Evolutionary conservation across 2,329 filamentous ascomycete species (phyloP).

Genomic region (Epichloe typhina): DNA sequence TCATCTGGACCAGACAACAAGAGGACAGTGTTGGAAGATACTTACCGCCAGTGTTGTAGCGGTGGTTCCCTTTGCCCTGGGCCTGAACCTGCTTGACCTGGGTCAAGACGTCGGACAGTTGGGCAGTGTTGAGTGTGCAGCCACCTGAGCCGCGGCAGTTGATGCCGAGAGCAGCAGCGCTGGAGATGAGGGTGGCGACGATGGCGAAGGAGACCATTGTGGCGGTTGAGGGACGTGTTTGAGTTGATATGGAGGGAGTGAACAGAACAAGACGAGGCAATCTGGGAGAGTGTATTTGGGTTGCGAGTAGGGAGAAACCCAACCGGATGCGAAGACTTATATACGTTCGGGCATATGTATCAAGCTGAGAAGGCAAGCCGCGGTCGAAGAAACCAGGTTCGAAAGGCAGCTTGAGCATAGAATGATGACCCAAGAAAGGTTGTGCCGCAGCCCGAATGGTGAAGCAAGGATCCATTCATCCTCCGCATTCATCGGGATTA

Average conservation of each 20-base stretch:
- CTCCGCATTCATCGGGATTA: neutral
- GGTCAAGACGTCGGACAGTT: conserved; percentile 4
- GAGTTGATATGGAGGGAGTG: neutral
- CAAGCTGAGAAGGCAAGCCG: too few species aligned
- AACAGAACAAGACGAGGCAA: too few species aligned
- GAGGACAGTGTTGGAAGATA: neutral
- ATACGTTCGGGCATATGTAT: too few species aligned
- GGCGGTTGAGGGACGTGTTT: neutral
- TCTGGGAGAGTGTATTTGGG: too few species aligned
- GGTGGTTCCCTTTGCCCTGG: conserved; percentile 6
- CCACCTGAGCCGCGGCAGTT: conserved; percentile 10
- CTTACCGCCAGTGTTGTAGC: conserved; percentile 7
- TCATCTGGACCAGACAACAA: neutral
- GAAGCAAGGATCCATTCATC: too few species aligned
- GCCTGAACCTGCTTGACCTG: conserved; percentile 7
- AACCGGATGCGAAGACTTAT: too few species aligned
- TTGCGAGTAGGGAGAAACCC: too few species aligned
- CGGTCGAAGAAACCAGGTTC: too few species aligned
- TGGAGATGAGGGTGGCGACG: conserved; percentile 3
- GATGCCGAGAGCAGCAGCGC: conserved; percentile 7
- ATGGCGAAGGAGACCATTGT: conserved; percentile 1
- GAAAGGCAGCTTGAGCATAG: too few species aligned
- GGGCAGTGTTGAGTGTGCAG: conserved; percentile 7
- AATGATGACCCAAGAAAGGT: too few species aligned
- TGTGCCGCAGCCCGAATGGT: too few species aligned